Evolutionary conservation across 495 filamentous ascomycete genomes (phyloP).

Genomic region (Podospora didyma): DNA sequence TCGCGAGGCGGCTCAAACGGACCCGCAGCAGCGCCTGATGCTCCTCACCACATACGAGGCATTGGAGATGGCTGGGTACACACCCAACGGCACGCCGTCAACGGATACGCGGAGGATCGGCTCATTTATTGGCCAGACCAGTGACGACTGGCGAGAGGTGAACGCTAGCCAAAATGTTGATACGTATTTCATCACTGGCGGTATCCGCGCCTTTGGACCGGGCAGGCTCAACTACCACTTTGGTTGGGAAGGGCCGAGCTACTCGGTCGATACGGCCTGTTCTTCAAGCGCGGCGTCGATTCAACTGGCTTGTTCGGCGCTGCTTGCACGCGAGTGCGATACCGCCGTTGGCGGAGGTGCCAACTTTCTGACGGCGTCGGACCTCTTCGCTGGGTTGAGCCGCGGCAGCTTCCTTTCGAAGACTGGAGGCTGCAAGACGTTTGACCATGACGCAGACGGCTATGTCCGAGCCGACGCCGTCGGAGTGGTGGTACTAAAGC

Average conservation of each 20-base stretch:
- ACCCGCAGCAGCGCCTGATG: conserved; percentile 73
- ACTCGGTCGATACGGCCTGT: conserved; percentile 43
- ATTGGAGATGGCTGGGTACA: conserved; percentile 75
- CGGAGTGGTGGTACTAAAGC: conserved; percentile 43
- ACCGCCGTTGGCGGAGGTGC: conserved; percentile 58
- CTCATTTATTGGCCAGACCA: conserved; percentile 80
- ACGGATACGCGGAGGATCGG: conserved; percentile 73
- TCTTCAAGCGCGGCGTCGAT: conserved; percentile 35
- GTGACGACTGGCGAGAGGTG: conserved; percentile 76
- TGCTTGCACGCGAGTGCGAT: conserved; percentile 69
- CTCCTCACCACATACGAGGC: conserved; percentile 79
- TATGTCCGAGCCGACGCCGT: conserved; percentile 38
- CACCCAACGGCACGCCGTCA: conserved; percentile 68
- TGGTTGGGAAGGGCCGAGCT: conserved; percentile 32
- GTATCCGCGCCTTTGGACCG: conserved; percentile 67
- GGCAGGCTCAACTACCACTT: conserved; percentile 39
- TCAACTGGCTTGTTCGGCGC: conserved; percentile 52
- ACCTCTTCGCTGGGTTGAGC: conserved; percentile 59
- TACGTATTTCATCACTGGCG: conserved; percentile 78
- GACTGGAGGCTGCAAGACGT: conserved; percentile 25
- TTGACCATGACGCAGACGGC: conserved; percentile 44
- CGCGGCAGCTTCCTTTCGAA: conserved; percentile 32
- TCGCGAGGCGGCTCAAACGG: conserved; percentile 72
- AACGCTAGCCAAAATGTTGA: conserved; percentile 74
- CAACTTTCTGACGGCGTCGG: conserved; percentile 62